Evolutionary conservation across 345 rosid species (phyloP).

Genomic region (Durio zibethinus): DNA sequence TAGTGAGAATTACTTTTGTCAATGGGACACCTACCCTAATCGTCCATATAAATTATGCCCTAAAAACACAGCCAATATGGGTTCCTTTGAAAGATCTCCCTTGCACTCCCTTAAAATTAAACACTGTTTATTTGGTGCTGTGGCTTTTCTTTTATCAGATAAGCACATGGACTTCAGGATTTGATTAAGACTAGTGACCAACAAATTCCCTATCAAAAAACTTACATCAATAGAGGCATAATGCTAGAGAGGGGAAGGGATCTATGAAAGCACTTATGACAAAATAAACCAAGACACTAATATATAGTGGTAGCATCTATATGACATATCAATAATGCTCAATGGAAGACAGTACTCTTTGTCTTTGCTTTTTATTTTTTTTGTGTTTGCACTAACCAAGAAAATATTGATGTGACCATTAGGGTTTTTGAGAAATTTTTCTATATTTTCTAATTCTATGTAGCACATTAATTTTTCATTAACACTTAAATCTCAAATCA

Average conservation of each 20-base stretch:
- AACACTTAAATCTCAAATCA: neutral
- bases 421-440: too few relatives aligned
- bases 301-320: neutral
- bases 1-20: slow-evolving; percentile 17
- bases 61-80: slow-evolving; percentile 20
- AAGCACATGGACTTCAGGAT: slow-evolving; percentile 31
- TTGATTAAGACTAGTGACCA: slow-evolving; percentile 33
- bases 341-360: neutral
- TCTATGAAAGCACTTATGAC: neutral
- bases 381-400: neutral
- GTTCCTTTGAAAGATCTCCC: slow-evolving; percentile 4
- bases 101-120: neutral
- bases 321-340: neutral
- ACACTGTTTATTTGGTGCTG: slow-evolving; percentile 1
- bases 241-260: neutral
- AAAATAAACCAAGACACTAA: too few relatives aligned
- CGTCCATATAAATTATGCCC: slow-evolving; percentile 26
- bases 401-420: neutral
- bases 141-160: slow-evolving; percentile 6
- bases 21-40: slow-evolving; percentile 46
- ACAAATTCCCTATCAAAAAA: slow-evolving; percentile 6
- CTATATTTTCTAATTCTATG: too few relatives aligned
- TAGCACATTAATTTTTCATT: too few relatives aligned
- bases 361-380: neutral
- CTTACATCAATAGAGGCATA: neutral